Evolutionary conservation across 345 rosid genomes (phyloP), one percentile per base, ranked within the genome.

Genomic region (Kernera saxatilis): DNA sequence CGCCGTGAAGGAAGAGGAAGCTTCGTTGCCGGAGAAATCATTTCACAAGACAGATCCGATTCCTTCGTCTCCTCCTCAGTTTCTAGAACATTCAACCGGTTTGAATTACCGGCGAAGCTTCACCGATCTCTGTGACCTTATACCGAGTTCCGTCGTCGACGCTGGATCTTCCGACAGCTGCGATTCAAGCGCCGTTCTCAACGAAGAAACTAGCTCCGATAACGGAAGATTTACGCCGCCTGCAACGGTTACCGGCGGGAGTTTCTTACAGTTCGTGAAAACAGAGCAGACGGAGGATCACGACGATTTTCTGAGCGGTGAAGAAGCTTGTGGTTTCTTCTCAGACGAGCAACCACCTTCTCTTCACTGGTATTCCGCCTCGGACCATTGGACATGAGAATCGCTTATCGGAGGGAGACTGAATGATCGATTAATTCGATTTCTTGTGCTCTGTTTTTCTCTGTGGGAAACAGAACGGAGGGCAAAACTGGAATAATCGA

Each of bases 301-400:
- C 46, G 64, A 76, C 5, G 85, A 90, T 45, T 88, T 95, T 86
- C 80, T 90, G 18, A 79, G 84, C 23, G 84, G 87, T 14, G 98
- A 89, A 11, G 98, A 90, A 74, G 80, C 93, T 8, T 90, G 90
- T 71, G 88, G 87, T 49, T 86, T 87, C 85, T 95, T 90, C 84
- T 90, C 93, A 2, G 96, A 92, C 27, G 98, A 90, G 37, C 98
- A 92, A 50, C 78, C 96, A 6, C 98, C 98, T 5, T 72, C 86
- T 17, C 87, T 95, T 43, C 89, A 77, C 5, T 94, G 99, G 97
- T 89, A 85, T 74, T 84, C 79, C 2, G 65, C 79, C 4, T 59
- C 79, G 0, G 74, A 75, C 82, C 64, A 64, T 78, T 64, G 79
- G 79, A 53, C 74, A 5, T 75, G 58, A 74, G 5, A 35, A 35